These are phyloP conservation scores for Pichia sp. DNA, from an alignment of 1,139 yeast genomes.

Conservation along the genomic window DNA sequence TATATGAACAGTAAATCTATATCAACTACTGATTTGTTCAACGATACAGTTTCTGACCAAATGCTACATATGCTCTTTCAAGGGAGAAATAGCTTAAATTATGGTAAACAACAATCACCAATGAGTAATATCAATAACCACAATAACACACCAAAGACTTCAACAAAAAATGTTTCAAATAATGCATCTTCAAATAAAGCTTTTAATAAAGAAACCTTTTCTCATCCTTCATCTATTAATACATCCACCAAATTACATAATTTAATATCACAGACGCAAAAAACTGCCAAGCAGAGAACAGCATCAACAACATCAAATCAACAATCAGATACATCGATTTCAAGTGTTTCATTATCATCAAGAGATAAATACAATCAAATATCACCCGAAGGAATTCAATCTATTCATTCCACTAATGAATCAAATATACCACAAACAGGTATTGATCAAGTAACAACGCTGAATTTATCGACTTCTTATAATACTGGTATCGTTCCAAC, in stretches of 20 bases:
- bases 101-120: neutral
- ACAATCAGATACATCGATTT: neutral
- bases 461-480: neutral
- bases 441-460: constrained; percentile 4
- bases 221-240: neutral
- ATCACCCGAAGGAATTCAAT: constrained; percentile 7
- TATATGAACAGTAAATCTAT: neutral
- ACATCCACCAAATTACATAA: neutral
- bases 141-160: neutral
- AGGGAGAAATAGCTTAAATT: constrained; percentile 28
- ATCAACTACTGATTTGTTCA: constrained; percentile 6
- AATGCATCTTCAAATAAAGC: neutral
- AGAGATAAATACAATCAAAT: neutral
- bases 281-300: neutral
- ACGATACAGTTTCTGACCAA: constrained; percentile 32
- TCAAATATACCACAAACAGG: constrained; percentile 2
- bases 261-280: neutral
- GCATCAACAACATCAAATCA: neutral
- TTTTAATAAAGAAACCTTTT: neutral
- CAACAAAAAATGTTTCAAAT: neutral
- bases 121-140: neutral
- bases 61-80: constrained; percentile 50
- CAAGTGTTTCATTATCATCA: constrained; percentile 1
- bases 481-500: constrained; percentile 12
- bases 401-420: constrained; percentile 8